These are phyloP conservation scores for Orbilia ellipsospora DNA, from an alignment of 2,329 filamentous ascomycete genomes.

Conservation along the genomic window DNA sequence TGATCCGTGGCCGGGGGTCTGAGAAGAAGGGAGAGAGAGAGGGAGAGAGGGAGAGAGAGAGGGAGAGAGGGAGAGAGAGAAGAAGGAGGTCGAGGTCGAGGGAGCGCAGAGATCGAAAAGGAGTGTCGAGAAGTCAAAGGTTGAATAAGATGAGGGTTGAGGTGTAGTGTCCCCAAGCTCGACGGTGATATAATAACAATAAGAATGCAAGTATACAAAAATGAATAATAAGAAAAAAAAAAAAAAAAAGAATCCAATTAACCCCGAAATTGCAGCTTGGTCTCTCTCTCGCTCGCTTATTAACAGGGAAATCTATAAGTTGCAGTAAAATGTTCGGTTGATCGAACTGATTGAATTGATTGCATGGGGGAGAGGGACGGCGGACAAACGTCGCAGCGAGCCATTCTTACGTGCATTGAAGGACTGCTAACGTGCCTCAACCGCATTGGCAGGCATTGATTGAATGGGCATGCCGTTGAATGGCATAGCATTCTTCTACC, in stretches of 20 bases:
- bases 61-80: background rate
- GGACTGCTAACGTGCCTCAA: constrained; percentile 25
- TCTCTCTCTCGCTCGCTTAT: too few relatives aligned
- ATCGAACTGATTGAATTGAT: too few relatives aligned
- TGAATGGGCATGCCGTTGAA: background rate
- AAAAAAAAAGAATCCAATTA: too few relatives aligned
- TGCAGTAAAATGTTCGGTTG: too few relatives aligned
- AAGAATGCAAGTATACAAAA: constrained; percentile 5
- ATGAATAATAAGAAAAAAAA: background rate
- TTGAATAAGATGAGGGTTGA: background rate
- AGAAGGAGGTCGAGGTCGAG: background rate
- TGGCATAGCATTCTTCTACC: background rate
- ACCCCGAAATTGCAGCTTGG: too few relatives aligned
- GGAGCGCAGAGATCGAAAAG: background rate
- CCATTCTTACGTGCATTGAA: too few relatives aligned
- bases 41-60: background rate
- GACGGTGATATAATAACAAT: constrained; percentile 11
- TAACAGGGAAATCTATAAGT: too few relatives aligned
- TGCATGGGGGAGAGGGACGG: too few relatives aligned
- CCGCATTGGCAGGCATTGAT: constrained; percentile 23
- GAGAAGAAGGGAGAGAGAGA: too few relatives aligned
- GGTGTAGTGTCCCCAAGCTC: too few relatives aligned
- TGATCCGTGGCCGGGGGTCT: background rate
- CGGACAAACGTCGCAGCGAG: constrained; percentile 42
- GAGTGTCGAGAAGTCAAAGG: background rate